Evolutionary conservation across 805 yeast genomes (phyloP).

Genomic region (Ogataea paradorogensis): DNA sequence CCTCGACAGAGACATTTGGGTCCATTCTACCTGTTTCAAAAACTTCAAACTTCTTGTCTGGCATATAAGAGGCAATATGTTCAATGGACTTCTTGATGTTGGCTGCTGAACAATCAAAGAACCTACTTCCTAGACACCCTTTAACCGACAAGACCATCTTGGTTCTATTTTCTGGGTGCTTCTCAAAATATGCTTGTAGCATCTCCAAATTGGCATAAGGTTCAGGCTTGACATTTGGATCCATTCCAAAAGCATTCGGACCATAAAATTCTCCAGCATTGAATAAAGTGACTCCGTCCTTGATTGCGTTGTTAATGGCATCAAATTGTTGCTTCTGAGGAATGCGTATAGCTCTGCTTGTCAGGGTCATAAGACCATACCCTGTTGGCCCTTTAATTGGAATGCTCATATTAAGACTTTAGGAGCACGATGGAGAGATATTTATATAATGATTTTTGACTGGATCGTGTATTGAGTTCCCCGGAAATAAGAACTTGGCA

Average conservation of each 20-base stretch:
- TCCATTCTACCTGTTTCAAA: conserved; percentile 77
- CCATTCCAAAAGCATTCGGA: conserved; percentile 23
- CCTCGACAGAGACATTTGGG: conserved; percentile 51
- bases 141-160: conserved; percentile 64
- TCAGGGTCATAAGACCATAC: conserved; percentile 79
- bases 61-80: conserved; percentile 36
- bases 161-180: conserved; percentile 53
- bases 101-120: conserved; percentile 51
- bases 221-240: conserved; percentile 17
- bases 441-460: too few species aligned
- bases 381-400: conserved; percentile 41
- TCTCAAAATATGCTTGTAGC: conserved; percentile 54
- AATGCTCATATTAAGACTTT: too few species aligned
- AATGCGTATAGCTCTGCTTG: conserved; percentile 61
- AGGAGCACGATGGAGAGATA: too few species aligned
- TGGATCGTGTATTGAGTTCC: too few species aligned
- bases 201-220: conserved; percentile 50
- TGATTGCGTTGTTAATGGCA: conserved; percentile 51
- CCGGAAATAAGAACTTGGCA: too few species aligned
- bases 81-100: conserved; percentile 48
- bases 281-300: conserved; percentile 48
- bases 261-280: conserved; percentile 85
- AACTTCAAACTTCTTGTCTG: conserved; percentile 24
- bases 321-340: conserved; percentile 52
- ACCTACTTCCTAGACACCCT: conserved; percentile 46